Conservation (phyloP, 805 yeast species). For the Yarrowia keelungensis region DNA sequence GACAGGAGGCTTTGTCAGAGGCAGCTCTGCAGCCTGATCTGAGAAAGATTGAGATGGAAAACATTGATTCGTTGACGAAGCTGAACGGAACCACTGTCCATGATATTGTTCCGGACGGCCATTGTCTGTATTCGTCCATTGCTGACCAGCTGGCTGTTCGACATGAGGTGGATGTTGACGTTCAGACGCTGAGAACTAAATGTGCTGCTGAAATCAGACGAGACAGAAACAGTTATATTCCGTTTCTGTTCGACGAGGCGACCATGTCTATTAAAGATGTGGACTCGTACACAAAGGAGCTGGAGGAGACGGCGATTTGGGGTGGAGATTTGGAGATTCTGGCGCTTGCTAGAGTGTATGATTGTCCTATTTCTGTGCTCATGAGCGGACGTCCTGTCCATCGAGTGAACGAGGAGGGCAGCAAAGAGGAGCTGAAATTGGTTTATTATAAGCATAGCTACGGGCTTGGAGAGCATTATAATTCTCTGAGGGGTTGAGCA, state of each 20-base stretch:
- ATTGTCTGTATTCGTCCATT: constrained; percentile 87
- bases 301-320: constrained; percentile 87
- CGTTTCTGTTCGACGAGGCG: constrained; percentile 82
- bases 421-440: constrained; percentile 59
- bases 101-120: constrained; percentile 91
- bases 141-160: constrained; percentile 74
- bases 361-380: constrained; percentile 76
- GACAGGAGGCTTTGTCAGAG: constrained; percentile 73
- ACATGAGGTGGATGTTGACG: constrained; percentile 53
- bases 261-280: constrained; percentile 70
- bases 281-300: constrained; percentile 68
- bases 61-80: constrained; percentile 62
- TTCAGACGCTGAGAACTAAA: constrained; percentile 63
- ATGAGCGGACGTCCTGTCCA: constrained; percentile 78
- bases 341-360: constrained; percentile 75
- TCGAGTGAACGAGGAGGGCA: constrained; percentile 66
- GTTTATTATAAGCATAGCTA: constrained; percentile 85
- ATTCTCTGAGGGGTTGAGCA: constrained; percentile 59
- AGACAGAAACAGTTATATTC: constrained; percentile 74
- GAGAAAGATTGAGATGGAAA: constrained; percentile 73
- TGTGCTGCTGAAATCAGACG: constrained; percentile 72
- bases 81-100: constrained; percentile 59
- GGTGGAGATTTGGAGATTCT: constrained; percentile 93
- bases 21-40: constrained; percentile 71
- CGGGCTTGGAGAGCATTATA: constrained; percentile 95